Conservation (phyloP, 2,329 filamentous ascomycete genomes). For the Diaporthe sp. region DNA sequence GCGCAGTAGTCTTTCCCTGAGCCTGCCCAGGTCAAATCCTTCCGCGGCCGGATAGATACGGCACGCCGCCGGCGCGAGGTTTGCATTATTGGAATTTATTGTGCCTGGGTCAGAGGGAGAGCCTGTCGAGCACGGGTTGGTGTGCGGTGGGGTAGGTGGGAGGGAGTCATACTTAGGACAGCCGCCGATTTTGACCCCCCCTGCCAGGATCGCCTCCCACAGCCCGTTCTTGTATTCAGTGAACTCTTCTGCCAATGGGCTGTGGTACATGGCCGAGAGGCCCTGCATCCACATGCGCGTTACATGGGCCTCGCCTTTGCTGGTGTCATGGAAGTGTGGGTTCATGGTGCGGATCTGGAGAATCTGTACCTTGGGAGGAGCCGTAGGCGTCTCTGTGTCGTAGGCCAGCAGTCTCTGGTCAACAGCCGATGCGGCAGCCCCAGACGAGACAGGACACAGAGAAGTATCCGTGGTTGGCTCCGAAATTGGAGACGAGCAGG, state of each 20-base stretch:
- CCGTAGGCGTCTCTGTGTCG: background rate
- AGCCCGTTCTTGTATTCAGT: slow-evolving; percentile 22
- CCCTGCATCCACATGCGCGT: slow-evolving; percentile 49
- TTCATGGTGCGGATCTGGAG: slow-evolving; percentile 51
- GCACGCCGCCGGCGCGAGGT: slow-evolving; percentile 32
- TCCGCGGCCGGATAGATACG: slow-evolving; percentile 34
- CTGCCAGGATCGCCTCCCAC: slow-evolving; percentile 15
- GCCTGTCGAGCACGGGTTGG: background rate
- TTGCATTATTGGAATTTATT: background rate
- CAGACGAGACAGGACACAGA: background rate
- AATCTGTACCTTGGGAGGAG: slow-evolving; percentile 43
- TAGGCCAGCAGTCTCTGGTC: background rate
- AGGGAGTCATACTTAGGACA: background rate
- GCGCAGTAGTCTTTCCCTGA: slow-evolving; percentile 22
- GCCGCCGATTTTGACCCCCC: background rate
- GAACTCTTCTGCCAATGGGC: slow-evolving; percentile 31
- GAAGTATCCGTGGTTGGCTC: background rate
- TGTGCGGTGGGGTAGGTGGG: slow-evolving; percentile 1
- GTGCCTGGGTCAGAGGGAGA: background rate
- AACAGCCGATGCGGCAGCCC: background rate
- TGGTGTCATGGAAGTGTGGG: slow-evolving; percentile 50
- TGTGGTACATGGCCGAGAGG: slow-evolving; percentile 50
- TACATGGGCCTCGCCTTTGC: slow-evolving; percentile 49
- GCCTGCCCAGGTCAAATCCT: slow-evolving; percentile 21
- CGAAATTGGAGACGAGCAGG: background rate